Evolutionary conservation across 2,329 filamentous ascomycete species (phyloP).

Genomic region (Eutypa lata): DNA sequence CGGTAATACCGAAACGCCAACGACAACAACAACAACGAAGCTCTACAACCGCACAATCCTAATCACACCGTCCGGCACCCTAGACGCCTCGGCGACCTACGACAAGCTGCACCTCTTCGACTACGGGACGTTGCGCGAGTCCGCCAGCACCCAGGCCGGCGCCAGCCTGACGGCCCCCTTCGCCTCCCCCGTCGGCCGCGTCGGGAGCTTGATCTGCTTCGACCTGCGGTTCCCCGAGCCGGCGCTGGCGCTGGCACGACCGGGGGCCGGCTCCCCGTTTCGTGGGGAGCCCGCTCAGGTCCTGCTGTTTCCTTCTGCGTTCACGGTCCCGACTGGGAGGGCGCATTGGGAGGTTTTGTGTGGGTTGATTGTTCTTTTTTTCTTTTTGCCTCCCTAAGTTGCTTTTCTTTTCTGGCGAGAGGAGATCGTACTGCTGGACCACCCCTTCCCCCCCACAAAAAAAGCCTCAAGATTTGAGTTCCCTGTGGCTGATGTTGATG

Average conservation of each 20-base stretch:
- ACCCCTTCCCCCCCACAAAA: no score
- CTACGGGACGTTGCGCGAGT: constrained; percentile 48
- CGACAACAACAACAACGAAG: constrained; percentile 21
- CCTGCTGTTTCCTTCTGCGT: constrained; percentile 84
- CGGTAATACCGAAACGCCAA: neutral
- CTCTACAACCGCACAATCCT: constrained; percentile 54
- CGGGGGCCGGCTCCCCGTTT: constrained; percentile 15
- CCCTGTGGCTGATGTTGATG: no score
- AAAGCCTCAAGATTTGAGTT: no score
- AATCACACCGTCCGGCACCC: constrained; percentile 42
- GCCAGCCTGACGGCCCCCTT: constrained; percentile 64
- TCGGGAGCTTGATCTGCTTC: constrained; percentile 85
- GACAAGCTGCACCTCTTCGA: constrained; percentile 94
- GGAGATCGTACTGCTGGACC: no score
- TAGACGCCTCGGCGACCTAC: constrained; percentile 52
- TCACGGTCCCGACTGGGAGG: constrained; percentile 79
- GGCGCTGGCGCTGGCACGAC: constrained; percentile 59
- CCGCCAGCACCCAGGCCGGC: constrained; percentile 65
- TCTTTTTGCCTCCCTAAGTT: no score
- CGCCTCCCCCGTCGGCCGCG: constrained; percentile 66
- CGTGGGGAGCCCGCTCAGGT: constrained; percentile 58
- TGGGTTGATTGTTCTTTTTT: no score
- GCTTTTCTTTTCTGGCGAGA: no score
- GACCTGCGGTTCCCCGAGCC: constrained; percentile 83
- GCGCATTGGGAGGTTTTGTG: constrained; percentile 80